Evolutionary conservation across 2,329 filamentous ascomycete species (phyloP), one percentile per base, ranked within the genome.

Genomic region (Kalaharituber pfeilii): DNA sequence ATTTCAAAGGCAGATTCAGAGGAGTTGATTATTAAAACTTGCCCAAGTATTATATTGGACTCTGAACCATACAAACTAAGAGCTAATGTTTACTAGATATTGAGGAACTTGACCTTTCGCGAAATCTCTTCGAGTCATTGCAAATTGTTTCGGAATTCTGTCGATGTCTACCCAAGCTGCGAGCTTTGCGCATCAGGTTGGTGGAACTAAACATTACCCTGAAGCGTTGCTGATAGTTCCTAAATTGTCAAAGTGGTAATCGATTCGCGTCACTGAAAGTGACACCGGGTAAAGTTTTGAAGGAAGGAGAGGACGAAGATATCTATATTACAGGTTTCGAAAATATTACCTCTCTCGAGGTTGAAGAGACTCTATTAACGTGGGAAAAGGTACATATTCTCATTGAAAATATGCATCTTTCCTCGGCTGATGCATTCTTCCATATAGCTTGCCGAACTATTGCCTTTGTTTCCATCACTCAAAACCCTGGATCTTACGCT

Each of bases 51-150:
- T 24, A 9, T 52, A 52, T 36, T 42, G 11, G 13, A 30, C n/a
- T 28, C 45, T 4, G 50, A 30, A 39, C n/a, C 18, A 22, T 52
- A 22, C 50, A 13, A 22, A 28, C 18, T 24, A 22, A n/a, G 15
- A 47, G 27, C 44, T 24, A 47, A 30, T 9, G 22, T 15, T 15
- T n/a, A 25, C 61, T 59, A 42, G 70, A 79, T 62, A 80, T 94
- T 52, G 71, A 75, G 1, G 85, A 94, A 65, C 72, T 96, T 47
- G 88, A 95, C 65, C 67, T 98, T 42, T 87, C 87, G 64, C 77
- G 86, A 51, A 96, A 94, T 66, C 67, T 94, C 29, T 80, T 96
- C 63, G 78, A 80, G 53, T 70, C 69, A 9, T 76, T 88, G 66
- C 69, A 70, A 2, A 78, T 84, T 24, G 74, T 94, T 8, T 74